A percentile compares a stretch with the other conserved stretches of the same genome.
Conservation (phyloP, 2,329 filamentous ascomycete genomes). For the Aquanectria penicillioides region DNA sequence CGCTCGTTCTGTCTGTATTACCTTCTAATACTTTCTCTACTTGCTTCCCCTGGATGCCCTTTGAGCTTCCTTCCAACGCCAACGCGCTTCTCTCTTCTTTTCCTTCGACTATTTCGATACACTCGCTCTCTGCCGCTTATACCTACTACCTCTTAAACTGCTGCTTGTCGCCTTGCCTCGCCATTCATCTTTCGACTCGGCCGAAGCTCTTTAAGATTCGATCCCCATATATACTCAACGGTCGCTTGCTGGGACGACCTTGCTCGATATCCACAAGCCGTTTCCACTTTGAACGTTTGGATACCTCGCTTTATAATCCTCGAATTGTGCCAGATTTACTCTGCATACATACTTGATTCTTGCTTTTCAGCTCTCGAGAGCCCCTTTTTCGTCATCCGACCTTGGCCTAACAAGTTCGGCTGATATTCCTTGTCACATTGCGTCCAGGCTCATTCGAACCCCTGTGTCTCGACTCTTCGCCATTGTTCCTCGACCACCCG, state of each 20-base stretch:
- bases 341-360: slow-evolving; percentile 36
- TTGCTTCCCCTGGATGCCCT: slow-evolving; percentile 31
- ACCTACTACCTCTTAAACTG: slow-evolving; percentile 26
- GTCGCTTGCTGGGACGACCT: slow-evolving; percentile 39
- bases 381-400: slow-evolving; percentile 16
- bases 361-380: slow-evolving; percentile 28
- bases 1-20: slow-evolving; percentile 46
- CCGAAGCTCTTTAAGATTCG: slow-evolving; percentile 38
- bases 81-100: slow-evolving; percentile 42
- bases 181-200: slow-evolving; percentile 33
- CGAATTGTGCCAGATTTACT: slow-evolving; percentile 33
- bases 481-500: slow-evolving; percentile 25
- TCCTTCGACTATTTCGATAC: slow-evolving; percentile 38
- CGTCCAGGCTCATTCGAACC: background rate
- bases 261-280: slow-evolving; percentile 27
- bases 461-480: background rate
- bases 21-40: slow-evolving; percentile 46
- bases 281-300: slow-evolving; percentile 31
- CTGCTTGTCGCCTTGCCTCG: slow-evolving; percentile 32
- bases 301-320: slow-evolving; percentile 38
- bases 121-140: slow-evolving; percentile 37
- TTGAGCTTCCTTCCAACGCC: slow-evolving; percentile 30
- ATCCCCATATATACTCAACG: slow-evolving; percentile 39
- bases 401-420: slow-evolving; percentile 18
- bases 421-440: slow-evolving; percentile 10